Conservation (phyloP, 2,329 filamentous ascomycete genomes). For the Pseudocercospora vitis region DNA sequence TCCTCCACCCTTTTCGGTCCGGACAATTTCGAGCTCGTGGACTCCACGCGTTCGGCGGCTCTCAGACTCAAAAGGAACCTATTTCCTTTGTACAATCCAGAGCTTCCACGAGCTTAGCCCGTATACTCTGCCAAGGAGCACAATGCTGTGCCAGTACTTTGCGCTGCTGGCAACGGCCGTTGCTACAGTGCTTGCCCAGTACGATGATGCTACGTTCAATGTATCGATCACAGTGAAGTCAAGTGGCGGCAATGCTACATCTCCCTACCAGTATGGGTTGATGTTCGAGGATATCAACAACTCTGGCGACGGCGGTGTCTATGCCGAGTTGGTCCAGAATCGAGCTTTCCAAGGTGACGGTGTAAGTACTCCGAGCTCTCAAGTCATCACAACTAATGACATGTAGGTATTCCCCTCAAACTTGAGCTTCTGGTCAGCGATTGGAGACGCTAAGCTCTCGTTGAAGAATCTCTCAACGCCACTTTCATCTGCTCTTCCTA, state of each 20-base stretch:
- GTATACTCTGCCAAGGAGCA: background rate
- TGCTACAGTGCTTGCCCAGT: background rate
- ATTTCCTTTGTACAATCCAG: background rate
- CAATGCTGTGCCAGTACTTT: background rate
- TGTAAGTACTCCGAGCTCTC: conserved; percentile 32
- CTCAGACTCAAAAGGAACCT: background rate
- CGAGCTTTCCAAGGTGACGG: conserved; percentile 62
- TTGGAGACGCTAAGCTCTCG: conserved; percentile 52
- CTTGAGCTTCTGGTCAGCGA: conserved; percentile 51
- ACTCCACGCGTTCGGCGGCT: background rate
- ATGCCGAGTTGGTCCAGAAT: conserved; percentile 69
- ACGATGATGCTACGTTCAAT: background rate
- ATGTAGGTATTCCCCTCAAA: conserved; percentile 35
- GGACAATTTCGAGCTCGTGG: background rate
- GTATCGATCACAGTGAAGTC: conserved; percentile 17
- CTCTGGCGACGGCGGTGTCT: conserved; percentile 70
- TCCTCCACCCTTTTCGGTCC: background rate
- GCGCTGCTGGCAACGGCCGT: background rate
- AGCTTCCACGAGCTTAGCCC: background rate
- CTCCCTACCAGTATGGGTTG: conserved; percentile 15
- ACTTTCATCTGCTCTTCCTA: conserved; percentile 54
- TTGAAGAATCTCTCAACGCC: conserved; percentile 50
- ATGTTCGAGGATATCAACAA: conserved; percentile 53
- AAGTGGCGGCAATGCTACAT: conserved; percentile 20
- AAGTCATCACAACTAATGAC: conserved; percentile 34